These are phyloP conservation scores for Saccharomycopsis hybrid DNA, from an alignment of 1,139 yeast species.

Conservation along the genomic window DNA sequence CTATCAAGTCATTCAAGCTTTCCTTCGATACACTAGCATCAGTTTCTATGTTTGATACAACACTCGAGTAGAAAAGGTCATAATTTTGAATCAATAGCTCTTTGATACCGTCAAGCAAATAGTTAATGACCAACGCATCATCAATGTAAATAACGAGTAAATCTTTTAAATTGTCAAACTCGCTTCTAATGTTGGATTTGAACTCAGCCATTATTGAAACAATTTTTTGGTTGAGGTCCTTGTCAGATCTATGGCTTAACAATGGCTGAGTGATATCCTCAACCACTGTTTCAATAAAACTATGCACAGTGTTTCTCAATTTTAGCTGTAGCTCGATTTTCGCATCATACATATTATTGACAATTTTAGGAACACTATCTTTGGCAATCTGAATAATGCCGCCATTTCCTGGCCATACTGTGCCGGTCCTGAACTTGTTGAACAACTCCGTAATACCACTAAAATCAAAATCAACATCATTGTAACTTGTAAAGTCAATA, in stretches of 20 bases:
- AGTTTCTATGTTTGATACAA: conserved; percentile 3
- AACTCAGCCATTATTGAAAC: conserved; percentile 34
- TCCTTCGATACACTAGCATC: conserved; percentile 1
- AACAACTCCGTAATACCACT: conserved; percentile 64
- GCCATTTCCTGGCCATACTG: conserved; percentile 27
- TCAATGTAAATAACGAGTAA: conserved; percentile 43
- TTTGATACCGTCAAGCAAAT: conserved; percentile 53
- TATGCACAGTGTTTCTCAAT: conserved; percentile 63
- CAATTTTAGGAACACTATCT: conserved; percentile 76
- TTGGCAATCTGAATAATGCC: conserved; percentile 55
- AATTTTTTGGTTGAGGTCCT: conserved; percentile 14
- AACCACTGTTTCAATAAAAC: conserved; percentile 44
- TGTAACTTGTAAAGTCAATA: conserved; percentile 58
- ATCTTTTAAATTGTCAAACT: conserved; percentile 49
- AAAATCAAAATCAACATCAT: conserved; percentile 73
- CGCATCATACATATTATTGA: conserved; percentile 81
- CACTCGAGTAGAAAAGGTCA: conserved; percentile 24
- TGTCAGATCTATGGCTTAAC: conserved; percentile 5
- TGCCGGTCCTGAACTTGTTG: conserved; percentile 34
- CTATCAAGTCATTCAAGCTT: conserved; percentile 16
- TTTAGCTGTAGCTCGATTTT: conserved; percentile 69
- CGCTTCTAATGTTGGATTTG: conserved; percentile 42
- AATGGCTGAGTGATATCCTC: conserved; percentile 28
- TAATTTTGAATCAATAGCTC: conserved; percentile 47
- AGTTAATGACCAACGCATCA: conserved; percentile 40